Conservation (phyloP, 140 eudicot genomes). For the Cichorium intybus region DNA sequence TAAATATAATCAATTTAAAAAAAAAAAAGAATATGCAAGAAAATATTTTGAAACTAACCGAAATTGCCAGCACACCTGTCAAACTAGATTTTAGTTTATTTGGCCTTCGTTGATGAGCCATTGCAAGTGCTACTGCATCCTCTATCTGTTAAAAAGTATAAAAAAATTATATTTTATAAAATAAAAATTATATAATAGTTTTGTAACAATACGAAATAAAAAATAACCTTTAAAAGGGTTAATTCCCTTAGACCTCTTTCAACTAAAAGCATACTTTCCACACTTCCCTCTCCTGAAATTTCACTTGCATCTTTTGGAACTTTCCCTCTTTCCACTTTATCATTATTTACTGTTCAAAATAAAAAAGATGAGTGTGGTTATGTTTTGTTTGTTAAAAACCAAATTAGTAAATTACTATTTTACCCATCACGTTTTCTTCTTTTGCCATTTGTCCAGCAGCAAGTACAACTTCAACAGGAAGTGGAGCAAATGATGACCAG, state of each 20-base stretch:
- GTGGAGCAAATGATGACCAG: conserved; percentile 84
- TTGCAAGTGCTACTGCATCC: conserved; percentile 68
- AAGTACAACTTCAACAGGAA: conserved; percentile 67
- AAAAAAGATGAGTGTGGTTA: background rate
- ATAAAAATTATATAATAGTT: background rate
- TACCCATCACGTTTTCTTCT: conserved; percentile 48
- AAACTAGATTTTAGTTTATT: conserved; percentile 33
- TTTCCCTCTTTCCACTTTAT: conserved; percentile 42
- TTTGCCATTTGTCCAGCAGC: conserved; percentile 84
- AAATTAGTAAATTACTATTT: background rate
- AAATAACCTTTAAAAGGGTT: conserved; percentile 53
- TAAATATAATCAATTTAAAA: conserved; percentile 8
- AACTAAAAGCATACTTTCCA: conserved; percentile 90
- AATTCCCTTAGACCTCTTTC: conserved; percentile 87
- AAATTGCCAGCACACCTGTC: conserved; percentile 33
- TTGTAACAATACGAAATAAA: background rate
- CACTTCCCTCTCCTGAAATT: conserved; percentile 52
- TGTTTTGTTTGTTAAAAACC: background rate
- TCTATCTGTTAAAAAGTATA: conserved; percentile 54
- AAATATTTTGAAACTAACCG: conserved; percentile 16
- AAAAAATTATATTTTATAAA: background rate
- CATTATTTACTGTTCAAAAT: conserved; percentile 35
- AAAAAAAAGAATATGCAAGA: background rate
- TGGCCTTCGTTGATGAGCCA: conserved; percentile 73
- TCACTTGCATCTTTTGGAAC: conserved; percentile 24